These are phyloP conservation scores for Epichloe amarillans DNA, from an alignment of 2,329 filamentous ascomycete species.

Conservation along the genomic window DNA sequence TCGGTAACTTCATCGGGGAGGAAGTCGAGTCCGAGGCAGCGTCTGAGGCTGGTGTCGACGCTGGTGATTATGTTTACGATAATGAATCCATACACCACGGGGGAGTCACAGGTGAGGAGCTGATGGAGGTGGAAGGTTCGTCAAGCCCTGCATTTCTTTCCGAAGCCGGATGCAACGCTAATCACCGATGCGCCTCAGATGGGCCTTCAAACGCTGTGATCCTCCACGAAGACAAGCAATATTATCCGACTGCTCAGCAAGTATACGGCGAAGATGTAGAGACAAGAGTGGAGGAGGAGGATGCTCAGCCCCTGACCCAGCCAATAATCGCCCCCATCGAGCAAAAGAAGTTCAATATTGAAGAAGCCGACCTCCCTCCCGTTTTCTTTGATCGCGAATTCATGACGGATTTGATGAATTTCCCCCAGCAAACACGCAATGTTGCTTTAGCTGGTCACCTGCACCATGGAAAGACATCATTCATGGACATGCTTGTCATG, in stretches of 20 bases:
- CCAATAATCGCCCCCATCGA: conserved; percentile 90
- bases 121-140: conserved; percentile 85
- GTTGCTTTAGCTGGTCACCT: conserved; percentile 84
- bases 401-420: conserved; percentile 93
- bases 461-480: conserved; percentile 94
- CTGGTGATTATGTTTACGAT: conserved; percentile 69
- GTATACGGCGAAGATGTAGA: conserved; percentile 92
- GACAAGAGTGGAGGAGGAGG: conserved; percentile 91
- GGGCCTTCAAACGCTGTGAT: conserved; percentile 94
- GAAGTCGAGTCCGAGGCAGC: conserved; percentile 75
- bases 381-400: conserved; percentile 83
- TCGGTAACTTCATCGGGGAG: conserved; percentile 97
- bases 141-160: neutral
- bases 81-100: conserved; percentile 56
- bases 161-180: neutral
- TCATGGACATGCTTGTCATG: conserved; percentile 95
- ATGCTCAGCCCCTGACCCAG: conserved; percentile 81
- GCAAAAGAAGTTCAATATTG: conserved; percentile 89
- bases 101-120: conserved; percentile 56
- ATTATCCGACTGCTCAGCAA: conserved; percentile 95
- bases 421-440: conserved; percentile 87
- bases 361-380: conserved; percentile 80
- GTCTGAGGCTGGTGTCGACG: conserved; percentile 62
- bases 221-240: conserved; percentile 97
- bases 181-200: conserved; percentile 28